A percentile compares a stretch with the other conserved stretches of the same genome.
These are phyloP conservation scores for Cyclotella kingstonii DNA, from an alignment of 108 stramenopile genomes.

Conservation along the genomic window DNA sequence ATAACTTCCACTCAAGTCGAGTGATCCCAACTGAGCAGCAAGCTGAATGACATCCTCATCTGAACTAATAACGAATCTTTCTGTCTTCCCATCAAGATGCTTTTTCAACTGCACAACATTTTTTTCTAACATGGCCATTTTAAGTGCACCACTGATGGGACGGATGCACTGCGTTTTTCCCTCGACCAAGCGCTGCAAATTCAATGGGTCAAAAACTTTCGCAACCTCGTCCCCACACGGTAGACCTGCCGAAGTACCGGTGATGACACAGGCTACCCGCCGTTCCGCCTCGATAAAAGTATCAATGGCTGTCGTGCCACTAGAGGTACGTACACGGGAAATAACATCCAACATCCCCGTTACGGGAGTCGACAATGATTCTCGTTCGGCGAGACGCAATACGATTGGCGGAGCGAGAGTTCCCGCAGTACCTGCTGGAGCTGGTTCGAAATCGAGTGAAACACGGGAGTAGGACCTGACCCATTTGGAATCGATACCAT, in stretches of 20 bases:
- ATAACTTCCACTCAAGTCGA: slow-evolving; percentile 76
- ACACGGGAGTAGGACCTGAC: slow-evolving; percentile 77
- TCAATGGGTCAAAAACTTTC: slow-evolving; percentile 70
- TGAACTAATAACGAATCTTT: slow-evolving; percentile 54
- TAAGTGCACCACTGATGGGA: slow-evolving; percentile 57
- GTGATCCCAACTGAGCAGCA: slow-evolving; percentile 81
- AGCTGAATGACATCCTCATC: slow-evolving; percentile 78
- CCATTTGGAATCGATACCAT: slow-evolving; percentile 82
- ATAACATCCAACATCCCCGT: slow-evolving; percentile 67
- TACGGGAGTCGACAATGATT: slow-evolving; percentile 61
- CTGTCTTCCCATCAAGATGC: slow-evolving; percentile 54
- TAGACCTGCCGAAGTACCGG: slow-evolving; percentile 92
- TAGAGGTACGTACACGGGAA: slow-evolving; percentile 23
- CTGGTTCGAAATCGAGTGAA: slow-evolving; percentile 63
- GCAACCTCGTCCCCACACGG: slow-evolving; percentile 63
- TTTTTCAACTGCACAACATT: slow-evolving; percentile 90
- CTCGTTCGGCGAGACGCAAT: slow-evolving; percentile 57
- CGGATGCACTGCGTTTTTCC: slow-evolving; percentile 81
- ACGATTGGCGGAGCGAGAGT: slow-evolving; percentile 80
- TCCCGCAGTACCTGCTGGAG: slow-evolving; percentile 45
- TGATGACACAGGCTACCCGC: slow-evolving; percentile 86
- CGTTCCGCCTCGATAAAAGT: slow-evolving; percentile 49
- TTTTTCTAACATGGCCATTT: slow-evolving; percentile 87
- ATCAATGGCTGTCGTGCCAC: slow-evolving; percentile 44
- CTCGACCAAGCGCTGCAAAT: slow-evolving; percentile 70